phyloP scores from a whole-genome alignment of 371 early-diverging fungal genomes.

The Vittaforma corneae region DNA sequence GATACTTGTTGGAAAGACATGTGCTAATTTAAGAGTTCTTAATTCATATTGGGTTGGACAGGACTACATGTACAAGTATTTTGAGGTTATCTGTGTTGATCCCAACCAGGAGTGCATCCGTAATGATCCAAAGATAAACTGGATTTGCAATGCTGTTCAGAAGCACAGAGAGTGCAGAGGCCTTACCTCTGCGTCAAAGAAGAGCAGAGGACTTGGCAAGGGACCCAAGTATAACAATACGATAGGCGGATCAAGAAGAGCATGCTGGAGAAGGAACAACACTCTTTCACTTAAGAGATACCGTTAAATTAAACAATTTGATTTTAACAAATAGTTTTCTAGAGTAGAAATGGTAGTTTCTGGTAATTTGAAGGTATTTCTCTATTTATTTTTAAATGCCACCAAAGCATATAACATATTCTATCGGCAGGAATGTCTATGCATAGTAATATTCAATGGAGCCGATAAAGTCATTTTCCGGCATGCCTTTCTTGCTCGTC shows the following conservation, averaged over 20 bases:
- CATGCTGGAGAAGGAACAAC: slow-evolving; percentile 65
- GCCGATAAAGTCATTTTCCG: too few species aligned
- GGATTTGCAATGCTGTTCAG: slow-evolving; percentile 88
- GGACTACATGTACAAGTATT: slow-evolving; percentile 93
- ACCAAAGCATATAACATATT: too few species aligned
- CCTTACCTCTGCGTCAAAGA: slow-evolving; percentile 84
- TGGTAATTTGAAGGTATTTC: too few species aligned
- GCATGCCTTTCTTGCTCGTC: too few species aligned
- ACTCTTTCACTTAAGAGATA: slow-evolving; percentile 63
- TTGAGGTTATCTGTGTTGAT: slow-evolving; percentile 92
- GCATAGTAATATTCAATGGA: too few species aligned
- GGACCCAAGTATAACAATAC: slow-evolving; percentile 93
- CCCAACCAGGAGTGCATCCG: slow-evolving; percentile 87
- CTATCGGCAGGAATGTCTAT: too few species aligned
- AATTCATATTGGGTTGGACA: slow-evolving; percentile 96
- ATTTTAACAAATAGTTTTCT: too few species aligned
- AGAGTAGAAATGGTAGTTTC: too few species aligned
- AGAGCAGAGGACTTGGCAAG: slow-evolving; percentile 87
- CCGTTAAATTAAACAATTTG: slow-evolving; percentile 46
- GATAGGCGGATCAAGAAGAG: slow-evolving; percentile 80
- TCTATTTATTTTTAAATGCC: too few species aligned
- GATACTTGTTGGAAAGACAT: slow-evolving; percentile 83
- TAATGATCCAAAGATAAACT: slow-evolving; percentile 89
- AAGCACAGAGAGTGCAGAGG: slow-evolving; percentile 94
- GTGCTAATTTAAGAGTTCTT: slow-evolving; percentile 80